Base-by-base conservation (phyloP, 2,329 filamentous ascomycete species). In the Chrysosphaeria jannelii region DNA sequence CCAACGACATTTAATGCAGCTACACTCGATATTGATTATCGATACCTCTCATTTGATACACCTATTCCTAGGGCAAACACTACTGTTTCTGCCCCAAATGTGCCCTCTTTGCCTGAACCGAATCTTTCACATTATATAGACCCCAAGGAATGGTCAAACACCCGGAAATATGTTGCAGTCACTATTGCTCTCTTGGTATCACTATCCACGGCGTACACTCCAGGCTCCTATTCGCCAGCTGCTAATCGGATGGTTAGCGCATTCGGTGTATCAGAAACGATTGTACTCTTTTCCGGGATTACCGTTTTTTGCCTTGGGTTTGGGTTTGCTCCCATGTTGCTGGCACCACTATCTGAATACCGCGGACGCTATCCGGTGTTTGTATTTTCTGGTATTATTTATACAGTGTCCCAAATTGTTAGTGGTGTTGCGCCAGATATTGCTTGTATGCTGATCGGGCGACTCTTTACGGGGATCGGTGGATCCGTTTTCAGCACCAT, bases 311-410 rank as follows among this genome's bases (percentile, higher is more conserved):
- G 74, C 21, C 36, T 55, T 16, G 78, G 79, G 4, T 90, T 90
- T 33, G 75, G 57, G 0, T 42, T 78, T 13, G 70, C 74, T 0
- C 79, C 79, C 0, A 90, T 91, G 78, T 52, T 75, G 1, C 54
- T 90, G 0, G 79, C 79, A 0, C 79, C 79, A 0, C 68, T 90
- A 32, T 76, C 68, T 1, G 79, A 91, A 43, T 68, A 88, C 38
- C 76, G 85, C 42, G 79, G 79, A 4, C 61, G 79, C 3, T 64
- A 74, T 26, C 74, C 78, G 0, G 71, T 89, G 16, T 85, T 90
- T 35, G 51, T 79, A 13, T 50, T 51, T 2, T 67, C 71, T 6
- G 76, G 76, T 0, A 37, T 69, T 10, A 37, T 88, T 2, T 85
- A 70, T 35, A 58, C 75, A 28, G 36, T 53, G 10, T 71, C 64